Percentiles rank a stretch among this genome's conserved stretches.
These are phyloP conservation scores for Cyberlindnera subsufficiens DNA, from an alignment of 805 yeast species.

Conservation along the genomic window DNA sequence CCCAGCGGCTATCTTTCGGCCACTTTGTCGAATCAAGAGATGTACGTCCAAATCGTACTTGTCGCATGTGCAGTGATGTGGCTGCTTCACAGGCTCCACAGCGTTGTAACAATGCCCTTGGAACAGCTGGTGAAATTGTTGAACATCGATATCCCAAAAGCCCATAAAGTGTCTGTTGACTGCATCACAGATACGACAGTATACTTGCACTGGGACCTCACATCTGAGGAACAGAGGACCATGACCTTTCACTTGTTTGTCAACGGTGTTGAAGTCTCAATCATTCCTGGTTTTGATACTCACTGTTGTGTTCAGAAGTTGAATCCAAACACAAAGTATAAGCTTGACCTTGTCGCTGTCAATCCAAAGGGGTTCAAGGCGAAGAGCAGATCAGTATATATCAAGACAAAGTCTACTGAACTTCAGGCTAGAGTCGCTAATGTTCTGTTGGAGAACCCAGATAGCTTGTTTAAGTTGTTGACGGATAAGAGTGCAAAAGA, in stretches of 20 bases:
- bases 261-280: constrained; percentile 32
- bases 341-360: constrained; percentile 37
- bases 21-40: neutral
- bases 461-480: constrained; percentile 28
- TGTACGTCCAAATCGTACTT: constrained; percentile 18
- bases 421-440: constrained; percentile 16
- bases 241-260: constrained; percentile 32
- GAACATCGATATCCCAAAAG: constrained; percentile 48
- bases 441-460: constrained; percentile 31
- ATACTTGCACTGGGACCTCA: constrained; percentile 49
- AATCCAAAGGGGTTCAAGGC: constrained; percentile 35
- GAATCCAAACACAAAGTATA: constrained; percentile 31
- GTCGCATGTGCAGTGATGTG: constrained; percentile 17
- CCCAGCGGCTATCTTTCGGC: neutral
- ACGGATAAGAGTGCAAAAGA: constrained; percentile 27
- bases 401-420: constrained; percentile 30
- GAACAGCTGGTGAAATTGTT: constrained; percentile 40
- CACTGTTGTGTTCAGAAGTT: constrained; percentile 31
- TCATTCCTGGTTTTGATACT: constrained; percentile 29
- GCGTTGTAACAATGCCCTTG: constrained; percentile 32
- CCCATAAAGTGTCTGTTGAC: constrained; percentile 51
- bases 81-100: constrained; percentile 18
- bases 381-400: constrained; percentile 33
- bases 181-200: constrained; percentile 40
- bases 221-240: constrained; percentile 25